Conservation (phyloP, 2,329 filamentous ascomycete species). For the Colletotrichum musicola region DNA sequence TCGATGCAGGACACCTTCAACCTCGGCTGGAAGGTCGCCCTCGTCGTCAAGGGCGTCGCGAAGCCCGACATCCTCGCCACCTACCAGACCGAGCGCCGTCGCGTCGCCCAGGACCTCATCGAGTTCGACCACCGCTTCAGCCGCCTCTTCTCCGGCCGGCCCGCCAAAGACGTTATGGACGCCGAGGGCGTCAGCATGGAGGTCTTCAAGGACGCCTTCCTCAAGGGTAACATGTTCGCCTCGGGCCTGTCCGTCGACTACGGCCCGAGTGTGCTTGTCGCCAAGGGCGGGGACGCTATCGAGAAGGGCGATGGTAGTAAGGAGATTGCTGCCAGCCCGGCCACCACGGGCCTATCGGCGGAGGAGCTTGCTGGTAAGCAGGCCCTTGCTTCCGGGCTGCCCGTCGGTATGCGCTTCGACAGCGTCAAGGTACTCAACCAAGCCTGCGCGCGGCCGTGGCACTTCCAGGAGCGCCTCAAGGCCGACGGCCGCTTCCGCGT, state of each 20-base stretch:
- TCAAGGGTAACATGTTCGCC: constrained; percentile 71
- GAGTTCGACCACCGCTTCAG: constrained; percentile 71
- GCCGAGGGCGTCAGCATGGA: constrained; percentile 72
- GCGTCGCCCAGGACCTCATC: constrained; percentile 70
- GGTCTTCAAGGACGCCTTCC: constrained; percentile 72
- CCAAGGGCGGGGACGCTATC: constrained; percentile 59
- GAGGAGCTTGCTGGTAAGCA: constrained; percentile 24
- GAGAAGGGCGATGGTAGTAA: constrained; percentile 63
- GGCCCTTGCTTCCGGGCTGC: constrained; percentile 57
- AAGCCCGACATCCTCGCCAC: constrained; percentile 59
- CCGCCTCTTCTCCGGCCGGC: constrained; percentile 67
- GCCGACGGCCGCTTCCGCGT: constrained; percentile 71
- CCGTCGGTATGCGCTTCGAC: constrained; percentile 69
- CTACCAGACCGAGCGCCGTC: constrained; percentile 66
- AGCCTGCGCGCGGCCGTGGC: constrained; percentile 65
- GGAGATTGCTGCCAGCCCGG: constrained; percentile 27
- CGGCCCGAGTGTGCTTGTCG: constrained; percentile 65
- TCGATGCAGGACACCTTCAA: constrained; percentile 76
- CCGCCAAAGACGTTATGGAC: constrained; percentile 70
- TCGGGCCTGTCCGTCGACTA: constrained; percentile 67
- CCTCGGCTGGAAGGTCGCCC: constrained; percentile 68
- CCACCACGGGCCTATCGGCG: constrained; percentile 49
- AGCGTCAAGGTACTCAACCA: constrained; percentile 72
- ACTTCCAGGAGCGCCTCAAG: constrained; percentile 68
- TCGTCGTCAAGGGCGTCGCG: constrained; percentile 58